Evolutionary conservation across 208 protist species (phyloP).

Genomic region (Wallacemonas sp.): DNA sequence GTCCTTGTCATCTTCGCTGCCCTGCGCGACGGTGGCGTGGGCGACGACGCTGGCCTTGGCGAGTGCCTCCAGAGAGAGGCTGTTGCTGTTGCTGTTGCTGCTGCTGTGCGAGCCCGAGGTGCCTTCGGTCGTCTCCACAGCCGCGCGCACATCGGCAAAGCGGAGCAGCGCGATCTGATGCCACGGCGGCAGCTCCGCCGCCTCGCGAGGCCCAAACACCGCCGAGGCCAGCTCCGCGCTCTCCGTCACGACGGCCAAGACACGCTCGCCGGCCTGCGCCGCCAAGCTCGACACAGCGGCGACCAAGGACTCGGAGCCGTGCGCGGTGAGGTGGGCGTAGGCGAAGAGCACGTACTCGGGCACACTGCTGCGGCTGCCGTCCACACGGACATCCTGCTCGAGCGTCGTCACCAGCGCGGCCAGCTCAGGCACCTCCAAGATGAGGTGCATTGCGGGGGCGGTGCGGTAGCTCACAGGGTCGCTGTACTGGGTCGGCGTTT

Average conservation of each 20-base stretch:
- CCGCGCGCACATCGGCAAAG: background rate
- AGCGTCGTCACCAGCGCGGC: background rate
- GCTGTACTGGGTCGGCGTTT: constrained; percentile 34
- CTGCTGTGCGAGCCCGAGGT: background rate
- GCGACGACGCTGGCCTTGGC: background rate
- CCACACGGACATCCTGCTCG: constrained; percentile 10
- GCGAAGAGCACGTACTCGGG: constrained; percentile 27
- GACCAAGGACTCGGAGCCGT: constrained; percentile 35
- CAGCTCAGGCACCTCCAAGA: constrained; percentile 25
- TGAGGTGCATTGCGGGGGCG: constrained; percentile 31
- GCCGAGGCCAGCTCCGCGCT: constrained; percentile 26
- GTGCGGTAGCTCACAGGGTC: constrained; percentile 41
- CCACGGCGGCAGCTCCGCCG: background rate
- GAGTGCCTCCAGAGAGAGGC: constrained; percentile 7
- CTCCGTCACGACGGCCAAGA: constrained; percentile 41
- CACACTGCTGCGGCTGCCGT: background rate
- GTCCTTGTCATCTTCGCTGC: background rate
- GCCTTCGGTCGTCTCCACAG: background rate
- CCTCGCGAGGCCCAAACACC: constrained; percentile 16
- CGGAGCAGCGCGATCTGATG: background rate
- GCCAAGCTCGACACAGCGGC: constrained; percentile 31
- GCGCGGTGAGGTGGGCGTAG: constrained; percentile 33
- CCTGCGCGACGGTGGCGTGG: background rate
- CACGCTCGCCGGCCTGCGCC: constrained; percentile 30
- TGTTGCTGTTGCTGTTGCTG: background rate